Conservation (phyloP, 2,329 filamentous ascomycete genomes). For the Orbilia oligospora region DNA sequence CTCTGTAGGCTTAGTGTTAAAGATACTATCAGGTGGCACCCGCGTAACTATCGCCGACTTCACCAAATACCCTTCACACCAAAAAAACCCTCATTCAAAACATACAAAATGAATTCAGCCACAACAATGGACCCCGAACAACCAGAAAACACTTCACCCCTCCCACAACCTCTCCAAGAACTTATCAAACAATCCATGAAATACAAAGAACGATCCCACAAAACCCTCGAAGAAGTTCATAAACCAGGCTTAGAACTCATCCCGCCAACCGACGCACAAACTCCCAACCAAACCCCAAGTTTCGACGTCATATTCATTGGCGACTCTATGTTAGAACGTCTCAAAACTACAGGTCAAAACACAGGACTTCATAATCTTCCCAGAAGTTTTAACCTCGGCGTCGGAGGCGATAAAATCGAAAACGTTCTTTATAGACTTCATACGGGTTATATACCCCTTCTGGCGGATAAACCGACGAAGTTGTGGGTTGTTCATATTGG, state of each 20-base stretch:
- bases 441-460: slow-evolving; percentile 33
- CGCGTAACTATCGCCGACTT: not conserved
- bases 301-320: slow-evolving; percentile 60
- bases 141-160: not conserved
- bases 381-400: slow-evolving; percentile 62
- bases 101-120: slow-evolving; percentile 6
- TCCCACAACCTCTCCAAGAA: slow-evolving; percentile 16
- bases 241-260: slow-evolving; percentile 17
- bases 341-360: slow-evolving; percentile 61
- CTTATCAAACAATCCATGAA: slow-evolving; percentile 30
- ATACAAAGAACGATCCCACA: slow-evolving; percentile 45
- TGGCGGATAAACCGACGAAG: slow-evolving; percentile 24
- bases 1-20: not conserved
- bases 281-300: not conserved
- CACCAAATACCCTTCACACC: not conserved
- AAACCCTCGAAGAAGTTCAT: slow-evolving; percentile 34
- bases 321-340: slow-evolving; percentile 63
- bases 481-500: slow-evolving; percentile 63
- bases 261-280: not conserved
- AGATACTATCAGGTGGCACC: not conserved
- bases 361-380: slow-evolving; percentile 60
- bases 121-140: not conserved
- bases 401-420: slow-evolving; percentile 63
- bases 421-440: slow-evolving; percentile 62
- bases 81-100: slow-evolving; percentile 5